phyloP scores from a whole-genome alignment of 2,329 filamentous ascomycete genomes.

The Malbranchea cinnamomea region DNA sequence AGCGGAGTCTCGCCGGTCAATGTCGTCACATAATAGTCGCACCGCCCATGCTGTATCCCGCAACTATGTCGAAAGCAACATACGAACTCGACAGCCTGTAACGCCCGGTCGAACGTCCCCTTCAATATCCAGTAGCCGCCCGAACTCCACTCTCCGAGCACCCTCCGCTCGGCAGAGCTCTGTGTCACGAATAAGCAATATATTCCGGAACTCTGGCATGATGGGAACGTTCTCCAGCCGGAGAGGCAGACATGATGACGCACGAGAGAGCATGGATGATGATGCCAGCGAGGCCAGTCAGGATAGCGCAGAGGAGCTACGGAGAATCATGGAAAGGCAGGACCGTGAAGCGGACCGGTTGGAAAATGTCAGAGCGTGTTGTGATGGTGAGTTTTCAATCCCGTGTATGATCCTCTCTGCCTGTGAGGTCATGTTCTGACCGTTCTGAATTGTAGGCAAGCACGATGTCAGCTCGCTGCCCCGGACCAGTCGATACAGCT shows the following conservation, averaged over 20 bases:
- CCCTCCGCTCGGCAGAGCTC: conserved; percentile 27
- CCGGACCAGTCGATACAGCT: conserved; percentile 27
- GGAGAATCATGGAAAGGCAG: conserved; percentile 56
- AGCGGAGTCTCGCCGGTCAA: conserved; percentile 41
- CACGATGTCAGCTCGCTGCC: conserved; percentile 47
- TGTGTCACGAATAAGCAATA: conserved; percentile 32
- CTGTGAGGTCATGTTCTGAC: neutral
- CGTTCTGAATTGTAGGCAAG: conserved; percentile 40
- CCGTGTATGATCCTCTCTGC: neutral
- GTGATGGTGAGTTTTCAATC: conserved; percentile 78
- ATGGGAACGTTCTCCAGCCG: conserved; percentile 36
- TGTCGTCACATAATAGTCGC: conserved; percentile 69
- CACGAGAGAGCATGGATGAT: conserved; percentile 22
- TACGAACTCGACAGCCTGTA: conserved; percentile 22
- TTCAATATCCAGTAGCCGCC: conserved; percentile 19
- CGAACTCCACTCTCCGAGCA: conserved; percentile 20
- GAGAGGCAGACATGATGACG: conserved; percentile 26
- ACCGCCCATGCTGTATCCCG: conserved; percentile 53
- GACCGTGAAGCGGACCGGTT: conserved; percentile 58
- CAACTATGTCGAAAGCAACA: conserved; percentile 22
- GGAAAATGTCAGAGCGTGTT: conserved; percentile 93
- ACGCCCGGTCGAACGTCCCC: conserved; percentile 24
- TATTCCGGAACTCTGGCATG: conserved; percentile 32
- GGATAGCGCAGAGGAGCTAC: conserved; percentile 70
- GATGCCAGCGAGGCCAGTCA: conserved; percentile 32